Evolutionary conservation across 2,329 filamentous ascomycete species (phyloP), one percentile per base, ranked within the genome.

Genomic region (Sclerotinia nivalis): DNA sequence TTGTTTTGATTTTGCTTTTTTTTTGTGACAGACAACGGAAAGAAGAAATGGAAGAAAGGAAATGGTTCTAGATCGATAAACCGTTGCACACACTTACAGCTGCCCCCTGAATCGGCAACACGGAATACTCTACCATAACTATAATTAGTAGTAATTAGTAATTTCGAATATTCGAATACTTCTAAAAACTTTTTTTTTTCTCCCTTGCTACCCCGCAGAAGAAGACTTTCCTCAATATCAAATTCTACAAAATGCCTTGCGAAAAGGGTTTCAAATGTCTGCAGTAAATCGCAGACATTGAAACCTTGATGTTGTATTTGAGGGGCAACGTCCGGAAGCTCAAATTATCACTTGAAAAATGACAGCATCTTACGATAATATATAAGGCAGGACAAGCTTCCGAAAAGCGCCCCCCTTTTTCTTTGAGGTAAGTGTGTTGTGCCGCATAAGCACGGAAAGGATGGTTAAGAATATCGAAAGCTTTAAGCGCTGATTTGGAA

Each of bases 381-480:
- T 43, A 10, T 3, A 13, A 43, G 34, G 55, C 40, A 64, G 60
- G 37, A 43, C n/a, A 40, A 55, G n/a, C 56, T 49, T 49, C 52
- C 64, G 40, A 34, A 31, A 22, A n/a, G 37, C 18, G 10, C 49
- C 22, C 49, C 47, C 47, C 22, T 43, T 43, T 34, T 49, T 45
- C 43, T 40, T 45, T 54, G 22, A 22, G 20, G 40, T n/a, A 22
- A 50, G 45, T 62, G 25, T 28, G 13, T 40, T 40, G 50, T 43
- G 54, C 43, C 31, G 65, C 65, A 68, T 50, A 50, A 68, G 43
- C 65, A 60, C 65, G 65, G 65, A 68, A 68, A 60, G 65, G 54
- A 68, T 60, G 54, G 10, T 50, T 68, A 68, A 60, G 43, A 47
- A 50, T n/a, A 18, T 34, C 18, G 49, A 43, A 43, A 37, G 54